Base-by-base conservation (phyloP, 148 eudicot species). In the Linanthus parryae region DNA sequence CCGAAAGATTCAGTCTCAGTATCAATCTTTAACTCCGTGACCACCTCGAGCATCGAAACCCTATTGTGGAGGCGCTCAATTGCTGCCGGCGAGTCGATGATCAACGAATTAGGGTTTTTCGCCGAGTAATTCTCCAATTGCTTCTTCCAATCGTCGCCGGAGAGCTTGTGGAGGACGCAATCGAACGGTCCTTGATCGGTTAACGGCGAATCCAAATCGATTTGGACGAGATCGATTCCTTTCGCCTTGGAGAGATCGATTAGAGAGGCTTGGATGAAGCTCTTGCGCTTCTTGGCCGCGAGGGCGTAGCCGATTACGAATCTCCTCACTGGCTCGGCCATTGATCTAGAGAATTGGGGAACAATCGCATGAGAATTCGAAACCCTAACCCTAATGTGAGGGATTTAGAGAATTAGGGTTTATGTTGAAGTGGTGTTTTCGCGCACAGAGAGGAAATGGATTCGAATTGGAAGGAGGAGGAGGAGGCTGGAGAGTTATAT, bases 241-340 rank as follows among this genome's bases (percentile, higher is more conserved):
- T n/a, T n/a, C n/a, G n/a, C n/a, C n/a, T n/a, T n/a, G n/a, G n/a
- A n/a, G n/a, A n/a, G n/a, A n/a, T n/a, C n/a, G n/a, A n/a, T n/a
- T n/a, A n/a, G n/a, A 2, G 92, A 74, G 10, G 50, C 65, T 19
- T 69, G 68, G 8, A 84, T 77, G 66, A 84, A 84, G 39, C 82
- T 74, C 12, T 68, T 38, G 35, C 65, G 73, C 43, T 84, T 84
- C 67, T 84, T 84, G 21, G 70, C 68, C 24, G 81, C 79, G 31
- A 84, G 63, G 0, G 94, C 94, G 68, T 84, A 84, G 2, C 94
- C 94, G 60, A 84, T 70, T 57, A n/a, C n/a, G n/a, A n/a, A n/a
- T n/a, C n/a, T n/a, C n/a, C n/a, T n/a, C n/a, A n/a, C n/a, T n/a
- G n/a, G n/a, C n/a, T n/a, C n/a, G n/a, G n/a, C n/a, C n/a, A n/a